Percentiles rank a stretch among this genome's conserved stretches.
Conservation (phyloP, 495 filamentous ascomycete genomes). For the Aspergillus conjunctus region DNA sequence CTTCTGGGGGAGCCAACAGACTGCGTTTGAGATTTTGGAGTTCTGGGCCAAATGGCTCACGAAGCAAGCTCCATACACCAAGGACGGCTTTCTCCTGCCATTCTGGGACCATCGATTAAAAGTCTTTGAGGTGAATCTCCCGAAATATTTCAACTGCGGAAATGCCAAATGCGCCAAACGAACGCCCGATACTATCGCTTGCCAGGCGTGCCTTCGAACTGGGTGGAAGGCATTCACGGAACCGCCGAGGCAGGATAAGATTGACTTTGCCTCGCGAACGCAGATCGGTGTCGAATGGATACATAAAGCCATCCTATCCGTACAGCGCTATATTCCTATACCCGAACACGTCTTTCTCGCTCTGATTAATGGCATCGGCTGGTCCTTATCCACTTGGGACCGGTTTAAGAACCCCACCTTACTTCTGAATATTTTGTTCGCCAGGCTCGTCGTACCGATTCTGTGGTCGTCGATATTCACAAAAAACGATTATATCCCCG, state of each 20-base stretch:
- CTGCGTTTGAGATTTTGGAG: conserved; percentile 13
- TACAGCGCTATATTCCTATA: conserved; percentile 14
- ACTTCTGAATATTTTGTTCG: conserved; percentile 15
- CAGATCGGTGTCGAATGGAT: conserved; percentile 13
- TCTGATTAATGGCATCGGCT: conserved; percentile 8
- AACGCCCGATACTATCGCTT: conserved; percentile 1
- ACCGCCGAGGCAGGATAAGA: conserved; percentile 8
- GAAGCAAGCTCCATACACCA: conserved; percentile 14
- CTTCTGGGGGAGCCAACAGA: conserved; percentile 13
- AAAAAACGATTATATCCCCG: conserved; percentile 7
- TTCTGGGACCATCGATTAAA: conserved; percentile 19
- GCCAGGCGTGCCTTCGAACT: conserved; percentile 14
- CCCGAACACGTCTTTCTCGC: conserved; percentile 5
- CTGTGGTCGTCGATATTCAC: conserved; percentile 18
- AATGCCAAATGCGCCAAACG: conserved; percentile 6
- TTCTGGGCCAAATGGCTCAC: conserved; percentile 22
- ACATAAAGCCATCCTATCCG: conserved; percentile 11
- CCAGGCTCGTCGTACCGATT: conserved; percentile 15
- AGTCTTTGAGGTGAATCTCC: conserved; percentile 6
- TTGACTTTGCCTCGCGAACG: conserved; percentile 18
- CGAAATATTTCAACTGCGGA: conserved; percentile 9
- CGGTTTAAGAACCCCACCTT: conserved; percentile 13
- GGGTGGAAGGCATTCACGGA: conserved; percentile 11
- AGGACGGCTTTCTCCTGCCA: conserved; percentile 9
- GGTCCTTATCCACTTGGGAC: conserved; percentile 4